These are phyloP conservation scores for Knufia fluminis DNA, from an alignment of 2,329 filamentous ascomycete species.

Conservation along the genomic window DNA sequence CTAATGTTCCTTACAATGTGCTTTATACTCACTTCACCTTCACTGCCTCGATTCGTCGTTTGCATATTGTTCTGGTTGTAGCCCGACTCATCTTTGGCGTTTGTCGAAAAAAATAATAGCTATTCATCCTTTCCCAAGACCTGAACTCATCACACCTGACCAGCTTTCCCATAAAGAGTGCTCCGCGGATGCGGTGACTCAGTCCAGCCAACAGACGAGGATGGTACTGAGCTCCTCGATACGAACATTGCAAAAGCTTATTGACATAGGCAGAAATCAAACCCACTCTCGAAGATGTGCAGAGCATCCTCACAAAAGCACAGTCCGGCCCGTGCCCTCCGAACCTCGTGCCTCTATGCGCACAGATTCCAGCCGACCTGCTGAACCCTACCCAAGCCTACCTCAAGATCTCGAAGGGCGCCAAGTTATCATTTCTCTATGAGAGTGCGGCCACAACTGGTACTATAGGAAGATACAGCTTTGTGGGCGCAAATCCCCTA, in stretches of 20 bases:
- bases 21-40: too few species aligned
- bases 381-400: conserved; percentile 93
- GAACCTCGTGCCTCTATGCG: conserved; percentile 73
- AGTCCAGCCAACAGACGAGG: background rate
- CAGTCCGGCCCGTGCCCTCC: conserved; percentile 48
- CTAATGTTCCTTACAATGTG: too few species aligned
- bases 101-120: too few species aligned
- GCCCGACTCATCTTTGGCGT: too few species aligned
- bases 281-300: conserved; percentile 53
- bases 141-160: too few species aligned
- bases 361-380: conserved; percentile 81
- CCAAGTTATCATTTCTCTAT: conserved; percentile 83
- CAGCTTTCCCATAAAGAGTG: too few species aligned
- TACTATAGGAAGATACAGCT: conserved; percentile 89
- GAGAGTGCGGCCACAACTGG: conserved; percentile 89
- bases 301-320: conserved; percentile 45
- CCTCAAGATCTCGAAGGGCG: conserved; percentile 52
- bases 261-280: conserved; percentile 40
- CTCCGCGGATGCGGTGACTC: conserved; percentile 1
- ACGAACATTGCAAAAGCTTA: conserved; percentile 12
- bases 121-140: too few species aligned
- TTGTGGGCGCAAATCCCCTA: conserved; percentile 69
- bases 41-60: too few species aligned
- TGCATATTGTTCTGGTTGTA: too few species aligned
- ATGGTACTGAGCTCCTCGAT: background rate